Percentiles rank a stretch among this genome's conserved stretches.
phyloP scores from a whole-genome alignment of 768 basidiomycete genomes.

The Boletus pseudo-olivaceus region DNA sequence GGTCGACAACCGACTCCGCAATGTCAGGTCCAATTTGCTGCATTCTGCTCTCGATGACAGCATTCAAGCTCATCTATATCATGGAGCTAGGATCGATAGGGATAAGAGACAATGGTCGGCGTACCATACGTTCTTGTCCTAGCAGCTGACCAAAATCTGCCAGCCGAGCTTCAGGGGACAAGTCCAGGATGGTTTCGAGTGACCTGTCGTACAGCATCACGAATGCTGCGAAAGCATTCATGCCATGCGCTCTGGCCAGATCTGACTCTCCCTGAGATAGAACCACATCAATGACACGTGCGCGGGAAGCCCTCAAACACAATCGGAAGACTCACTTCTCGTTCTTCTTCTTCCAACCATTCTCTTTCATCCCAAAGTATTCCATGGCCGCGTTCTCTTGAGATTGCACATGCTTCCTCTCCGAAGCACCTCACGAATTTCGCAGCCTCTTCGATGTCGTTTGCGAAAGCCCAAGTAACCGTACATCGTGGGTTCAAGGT shows the following conservation, averaged over 20 bases:
- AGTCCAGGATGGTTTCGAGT: constrained; percentile 53
- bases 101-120: constrained; percentile 22
- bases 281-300: constrained; percentile 15
- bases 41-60: constrained; percentile 34
- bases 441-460: constrained; percentile 56
- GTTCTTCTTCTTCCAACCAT: constrained; percentile 59
- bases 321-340: constrained; percentile 40
- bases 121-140: constrained; percentile 51
- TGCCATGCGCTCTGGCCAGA: constrained; percentile 52
- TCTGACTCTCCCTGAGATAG: constrained; percentile 54
- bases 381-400: constrained; percentile 36
- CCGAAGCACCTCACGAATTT: constrained; percentile 53
- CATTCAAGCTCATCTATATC: constrained; percentile 34
- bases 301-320: constrained; percentile 1
- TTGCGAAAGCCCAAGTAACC: constrained; percentile 61
- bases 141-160: constrained; percentile 44
- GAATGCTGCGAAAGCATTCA: constrained; percentile 71
- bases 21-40: constrained; percentile 25
- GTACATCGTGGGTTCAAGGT: constrained; percentile 42
- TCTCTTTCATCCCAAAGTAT: constrained; percentile 54
- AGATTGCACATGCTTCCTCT: constrained; percentile 48
- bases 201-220: constrained; percentile 54
- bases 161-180: constrained; percentile 45
- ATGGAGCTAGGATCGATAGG: constrained; percentile 5
- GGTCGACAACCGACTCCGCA: constrained; percentile 10